Conservation (phyloP, 2,329 filamentous ascomycete genomes). For the Pseudocercospora fijiensis region DNA sequence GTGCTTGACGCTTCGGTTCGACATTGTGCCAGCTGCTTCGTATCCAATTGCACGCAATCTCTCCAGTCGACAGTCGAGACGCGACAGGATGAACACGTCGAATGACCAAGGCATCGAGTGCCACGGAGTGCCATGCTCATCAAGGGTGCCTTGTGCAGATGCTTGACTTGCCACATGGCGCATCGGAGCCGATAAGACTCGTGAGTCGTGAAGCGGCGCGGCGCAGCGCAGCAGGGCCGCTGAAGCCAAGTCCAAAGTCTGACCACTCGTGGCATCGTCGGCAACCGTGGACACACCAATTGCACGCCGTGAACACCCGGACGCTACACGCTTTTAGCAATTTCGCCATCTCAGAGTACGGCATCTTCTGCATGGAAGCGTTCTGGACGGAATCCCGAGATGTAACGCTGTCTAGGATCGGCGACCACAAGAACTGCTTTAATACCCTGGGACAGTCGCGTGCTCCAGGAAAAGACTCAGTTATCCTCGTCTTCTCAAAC, state of each 20-base stretch:
- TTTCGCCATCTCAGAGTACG: conserved; percentile 1
- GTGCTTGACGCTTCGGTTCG: too few relatives aligned
- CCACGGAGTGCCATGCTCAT: not conserved
- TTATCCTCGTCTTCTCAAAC: not conserved
- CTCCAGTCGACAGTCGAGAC: too few relatives aligned
- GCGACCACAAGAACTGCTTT: not conserved
- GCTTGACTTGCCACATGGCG: conserved; percentile 1
- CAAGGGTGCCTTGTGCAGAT: not conserved
- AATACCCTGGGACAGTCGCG: not conserved
- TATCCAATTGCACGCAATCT: too few relatives aligned
- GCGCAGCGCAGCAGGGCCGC: not conserved
- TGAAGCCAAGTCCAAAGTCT: conserved; percentile 4
- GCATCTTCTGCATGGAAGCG: not conserved
- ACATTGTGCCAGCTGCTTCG: not conserved
- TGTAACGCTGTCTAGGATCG: conserved; percentile 4
- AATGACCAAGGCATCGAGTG: not conserved
- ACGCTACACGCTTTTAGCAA: not conserved
- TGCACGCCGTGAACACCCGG: not conserved
- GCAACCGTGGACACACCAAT: not conserved
- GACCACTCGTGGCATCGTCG: conserved; percentile 1
- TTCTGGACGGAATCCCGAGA: conserved; percentile 1
- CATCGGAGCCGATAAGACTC: not conserved
- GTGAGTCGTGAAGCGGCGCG: not conserved
- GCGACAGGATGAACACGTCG: too few relatives aligned
- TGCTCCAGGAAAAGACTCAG: not conserved